These are phyloP conservation scores for Xylaria sp. DNA, from an alignment of 2,329 filamentous ascomycete genomes.

Conservation along the genomic window DNA sequence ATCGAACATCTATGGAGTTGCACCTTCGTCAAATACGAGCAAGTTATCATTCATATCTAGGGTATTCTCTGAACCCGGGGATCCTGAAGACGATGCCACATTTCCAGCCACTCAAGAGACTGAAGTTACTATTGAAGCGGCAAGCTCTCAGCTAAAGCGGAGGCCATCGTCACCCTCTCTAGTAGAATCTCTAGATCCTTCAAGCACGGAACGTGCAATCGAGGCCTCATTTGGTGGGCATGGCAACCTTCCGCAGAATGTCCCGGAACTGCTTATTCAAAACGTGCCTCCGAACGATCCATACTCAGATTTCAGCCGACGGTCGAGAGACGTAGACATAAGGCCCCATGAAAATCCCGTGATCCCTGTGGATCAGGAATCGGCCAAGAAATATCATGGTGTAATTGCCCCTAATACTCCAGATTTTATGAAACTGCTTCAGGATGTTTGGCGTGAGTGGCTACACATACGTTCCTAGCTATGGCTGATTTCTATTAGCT, in stretches of 20 bases:
- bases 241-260: slow-evolving; percentile 21
- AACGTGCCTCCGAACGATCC: slow-evolving; percentile 9
- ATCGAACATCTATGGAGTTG: slow-evolving; percentile 24
- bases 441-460: slow-evolving; percentile 40
- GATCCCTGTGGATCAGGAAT: not conserved
- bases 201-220: slow-evolving; percentile 35
- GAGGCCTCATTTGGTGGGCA: slow-evolving; percentile 28
- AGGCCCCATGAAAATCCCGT: not conserved
- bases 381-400: not conserved
- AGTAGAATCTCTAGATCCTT: slow-evolving; percentile 32
- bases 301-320: slow-evolving; percentile 20
- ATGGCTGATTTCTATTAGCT: slow-evolving; percentile 30
- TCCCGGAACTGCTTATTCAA: slow-evolving; percentile 1
- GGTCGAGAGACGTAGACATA: slow-evolving; percentile 8
- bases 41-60: slow-evolving; percentile 40
- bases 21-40: slow-evolving; percentile 42
- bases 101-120: slow-evolving; percentile 38
- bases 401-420: not conserved
- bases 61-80: slow-evolving; percentile 43
- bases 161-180: slow-evolving; percentile 27
- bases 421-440: slow-evolving; percentile 33
- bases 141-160: slow-evolving; percentile 33
- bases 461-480: not conserved
- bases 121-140: slow-evolving; percentile 44
- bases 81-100: slow-evolving; percentile 19